Conservation (phyloP, 257 asterid species). For the Nicotiana sylvestris region DNA sequence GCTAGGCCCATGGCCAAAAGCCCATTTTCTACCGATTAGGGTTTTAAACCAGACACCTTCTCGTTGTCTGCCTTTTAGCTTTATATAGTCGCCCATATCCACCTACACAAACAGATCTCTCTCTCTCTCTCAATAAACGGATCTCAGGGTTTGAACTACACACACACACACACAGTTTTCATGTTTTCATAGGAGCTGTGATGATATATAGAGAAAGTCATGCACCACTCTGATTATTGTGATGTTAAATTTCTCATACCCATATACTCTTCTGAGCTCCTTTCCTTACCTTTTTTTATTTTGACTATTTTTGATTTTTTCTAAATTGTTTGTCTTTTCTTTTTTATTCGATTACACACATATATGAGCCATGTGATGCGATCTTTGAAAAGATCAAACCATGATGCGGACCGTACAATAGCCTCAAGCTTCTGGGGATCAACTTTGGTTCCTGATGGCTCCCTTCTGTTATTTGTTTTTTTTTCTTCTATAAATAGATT, state of each 20-base stretch:
- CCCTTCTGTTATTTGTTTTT: neutral
- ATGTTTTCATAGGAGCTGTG: constrained; percentile 11
- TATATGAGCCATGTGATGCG: constrained; percentile 22
- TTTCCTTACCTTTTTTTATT: no score
- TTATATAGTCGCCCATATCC: neutral
- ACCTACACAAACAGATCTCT: neutral
- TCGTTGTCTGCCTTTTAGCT: neutral
- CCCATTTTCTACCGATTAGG: neutral
- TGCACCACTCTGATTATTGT: constrained; percentile 41
- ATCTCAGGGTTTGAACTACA: neutral
- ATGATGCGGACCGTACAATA: constrained; percentile 42
- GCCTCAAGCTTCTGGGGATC: constrained; percentile 30
- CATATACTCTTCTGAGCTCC: constrained; percentile 33
- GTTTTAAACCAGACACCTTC: neutral
- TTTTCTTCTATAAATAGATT: neutral
- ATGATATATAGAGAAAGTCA: constrained; percentile 31
- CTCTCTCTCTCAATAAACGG: neutral
- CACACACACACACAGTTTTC: neutral
- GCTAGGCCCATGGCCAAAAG: neutral
- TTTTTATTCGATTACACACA: no score
- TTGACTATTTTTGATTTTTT: neutral
- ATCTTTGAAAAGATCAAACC: constrained; percentile 15
- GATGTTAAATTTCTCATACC: constrained; percentile 34
- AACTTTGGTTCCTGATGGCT: constrained; percentile 31
- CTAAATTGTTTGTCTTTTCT: neutral